phyloP scores from a whole-genome alignment of 2,329 filamentous ascomycete genomes.

The Daldinia sp. region DNA sequence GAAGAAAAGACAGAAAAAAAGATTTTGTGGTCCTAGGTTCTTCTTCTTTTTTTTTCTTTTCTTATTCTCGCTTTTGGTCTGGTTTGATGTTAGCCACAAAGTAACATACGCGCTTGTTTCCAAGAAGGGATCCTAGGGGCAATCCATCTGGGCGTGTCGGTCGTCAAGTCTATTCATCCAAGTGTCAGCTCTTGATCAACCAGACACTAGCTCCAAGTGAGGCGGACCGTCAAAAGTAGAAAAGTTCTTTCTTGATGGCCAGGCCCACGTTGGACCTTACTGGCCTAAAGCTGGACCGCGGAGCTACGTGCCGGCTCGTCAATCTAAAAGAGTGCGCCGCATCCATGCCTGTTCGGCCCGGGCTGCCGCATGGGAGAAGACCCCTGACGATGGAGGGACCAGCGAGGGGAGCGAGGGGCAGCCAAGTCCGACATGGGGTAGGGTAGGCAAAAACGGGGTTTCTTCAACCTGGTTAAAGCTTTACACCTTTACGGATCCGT shows the following conservation, averaged over 20 bases:
- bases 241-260: constrained; percentile 18
- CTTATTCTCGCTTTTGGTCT: too few species aligned
- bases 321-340: constrained; percentile 43
- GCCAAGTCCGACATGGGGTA: constrained; percentile 9
- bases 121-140: constrained; percentile 4
- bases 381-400: constrained; percentile 13
- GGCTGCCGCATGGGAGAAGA: constrained; percentile 44
- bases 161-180: constrained; percentile 12
- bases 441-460: not conserved
- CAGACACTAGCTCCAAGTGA: constrained; percentile 31
- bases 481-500: constrained; percentile 1
- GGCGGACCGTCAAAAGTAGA: constrained; percentile 38
- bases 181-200: constrained; percentile 27
- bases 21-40: not conserved
- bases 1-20: constrained; percentile 2
- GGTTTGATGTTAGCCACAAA: not conserved
- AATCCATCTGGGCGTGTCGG: constrained; percentile 29
- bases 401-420: constrained; percentile 15
- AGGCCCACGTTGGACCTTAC: constrained; percentile 5
- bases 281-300: constrained; percentile 26
- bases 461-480: constrained; percentile 11
- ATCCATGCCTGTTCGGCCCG: constrained; percentile 45
- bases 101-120: not conserved
- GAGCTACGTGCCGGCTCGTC: constrained; percentile 46
- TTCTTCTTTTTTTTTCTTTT: not conserved